Conservation (phyloP, 2,329 filamentous ascomycete species). For the Macroventuria anomochaeta region DNA sequence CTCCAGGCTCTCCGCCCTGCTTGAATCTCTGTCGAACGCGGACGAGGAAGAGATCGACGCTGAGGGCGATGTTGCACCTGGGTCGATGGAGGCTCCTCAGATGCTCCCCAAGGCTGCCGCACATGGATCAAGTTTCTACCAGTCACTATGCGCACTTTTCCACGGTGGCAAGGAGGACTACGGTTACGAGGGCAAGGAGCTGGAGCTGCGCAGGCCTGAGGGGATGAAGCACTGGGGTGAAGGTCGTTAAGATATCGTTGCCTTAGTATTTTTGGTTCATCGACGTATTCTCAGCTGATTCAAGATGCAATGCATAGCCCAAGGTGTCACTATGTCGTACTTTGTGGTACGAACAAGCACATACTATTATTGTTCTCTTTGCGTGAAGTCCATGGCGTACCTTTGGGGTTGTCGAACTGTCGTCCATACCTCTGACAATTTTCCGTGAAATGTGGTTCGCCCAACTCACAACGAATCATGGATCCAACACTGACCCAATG, state of each 20-base stretch:
- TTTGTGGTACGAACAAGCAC: not conserved
- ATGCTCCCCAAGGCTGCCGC: slow-evolving; percentile 38
- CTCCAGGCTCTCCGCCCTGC: slow-evolving; percentile 30
- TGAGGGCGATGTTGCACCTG: slow-evolving; percentile 46
- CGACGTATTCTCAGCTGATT: not conserved
- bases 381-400: too few relatives aligned
- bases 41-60: slow-evolving; percentile 34
- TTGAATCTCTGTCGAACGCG: slow-evolving; percentile 19
- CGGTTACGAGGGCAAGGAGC: slow-evolving; percentile 46
- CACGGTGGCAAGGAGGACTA: slow-evolving; percentile 31
- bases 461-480: not conserved
- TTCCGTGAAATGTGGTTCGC: too few relatives aligned
- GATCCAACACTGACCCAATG: not conserved
- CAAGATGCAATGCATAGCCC: not conserved
- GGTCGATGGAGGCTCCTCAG: slow-evolving; percentile 42
- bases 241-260: slow-evolving; percentile 2
- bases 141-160: slow-evolving; percentile 34
- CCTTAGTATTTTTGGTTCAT: not conserved
- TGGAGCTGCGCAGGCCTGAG: slow-evolving; percentile 39
- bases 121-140: slow-evolving; percentile 23
- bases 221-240: slow-evolving; percentile 43
- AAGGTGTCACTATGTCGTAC: not conserved
- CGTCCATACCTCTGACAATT: not conserved
- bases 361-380: not conserved
- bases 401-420: too few relatives aligned